Percentiles rank a stretch among this genome's conserved stretches.
These are phyloP conservation scores for Sungouiozyma ichnusensis DNA, from an alignment of 805 yeast species.

Conservation along the genomic window DNA sequence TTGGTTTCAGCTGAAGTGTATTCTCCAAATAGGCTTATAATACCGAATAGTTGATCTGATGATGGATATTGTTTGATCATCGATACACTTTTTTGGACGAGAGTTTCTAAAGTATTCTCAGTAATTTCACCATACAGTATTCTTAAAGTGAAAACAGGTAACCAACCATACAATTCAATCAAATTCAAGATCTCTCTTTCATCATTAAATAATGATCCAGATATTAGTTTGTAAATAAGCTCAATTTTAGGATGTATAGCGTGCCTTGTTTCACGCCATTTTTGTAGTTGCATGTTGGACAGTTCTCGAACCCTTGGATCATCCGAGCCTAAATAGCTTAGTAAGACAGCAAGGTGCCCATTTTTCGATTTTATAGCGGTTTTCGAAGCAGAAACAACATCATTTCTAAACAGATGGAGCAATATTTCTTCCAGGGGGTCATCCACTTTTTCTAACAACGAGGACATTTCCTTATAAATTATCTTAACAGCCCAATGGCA, in stretches of 20 bases:
- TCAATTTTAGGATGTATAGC: slow-evolving; percentile 40
- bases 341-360: slow-evolving; percentile 56
- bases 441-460: slow-evolving; percentile 20
- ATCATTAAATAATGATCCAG: slow-evolving; percentile 36
- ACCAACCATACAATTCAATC: slow-evolving; percentile 51
- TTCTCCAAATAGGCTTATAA: slow-evolving; percentile 13
- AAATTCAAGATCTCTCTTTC: slow-evolving; percentile 25
- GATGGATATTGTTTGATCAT: neutral
- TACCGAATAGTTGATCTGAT: slow-evolving; percentile 6
- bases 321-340: slow-evolving; percentile 65
- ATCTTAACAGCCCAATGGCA: slow-evolving; percentile 47
- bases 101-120: slow-evolving; percentile 25
- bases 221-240: slow-evolving; percentile 53
- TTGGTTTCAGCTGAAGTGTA: slow-evolving; percentile 4
- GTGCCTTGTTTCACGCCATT: slow-evolving; percentile 46
- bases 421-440: slow-evolving; percentile 45
- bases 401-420: slow-evolving; percentile 40
- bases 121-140: slow-evolving; percentile 54
- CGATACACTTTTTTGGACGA: slow-evolving; percentile 16
- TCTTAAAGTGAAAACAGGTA: slow-evolving; percentile 44
- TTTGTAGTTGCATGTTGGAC: slow-evolving; percentile 52
- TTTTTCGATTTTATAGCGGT: slow-evolving; percentile 52
- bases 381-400: slow-evolving; percentile 50
- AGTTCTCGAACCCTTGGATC: slow-evolving; percentile 43
- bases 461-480: slow-evolving; percentile 29